phyloP scores from a whole-genome alignment of 441 rosid genomes.

The Metrosideros polymorpha region DNA sequence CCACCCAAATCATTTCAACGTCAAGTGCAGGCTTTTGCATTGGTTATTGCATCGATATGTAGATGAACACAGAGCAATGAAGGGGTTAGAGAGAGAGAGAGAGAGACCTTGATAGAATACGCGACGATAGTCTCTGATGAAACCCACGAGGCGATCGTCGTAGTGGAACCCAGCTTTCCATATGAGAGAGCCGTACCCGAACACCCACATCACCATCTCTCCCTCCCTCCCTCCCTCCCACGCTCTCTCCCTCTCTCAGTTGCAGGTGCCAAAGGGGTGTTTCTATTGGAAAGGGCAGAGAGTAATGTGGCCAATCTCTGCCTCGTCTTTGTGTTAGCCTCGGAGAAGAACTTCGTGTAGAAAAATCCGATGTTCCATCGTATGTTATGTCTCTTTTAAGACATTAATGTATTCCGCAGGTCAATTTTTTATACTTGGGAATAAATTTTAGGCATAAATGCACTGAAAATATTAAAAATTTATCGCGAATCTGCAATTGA shows the following conservation, averaged over 20 bases:
- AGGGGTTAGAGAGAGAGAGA: background rate
- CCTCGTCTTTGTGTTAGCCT: background rate
- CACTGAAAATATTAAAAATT: too few relatives aligned
- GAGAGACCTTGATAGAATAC: slow-evolving; percentile 70
- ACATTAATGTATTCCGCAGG: background rate
- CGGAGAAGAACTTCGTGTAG: background rate
- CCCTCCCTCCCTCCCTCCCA: background rate
- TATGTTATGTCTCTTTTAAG: background rate
- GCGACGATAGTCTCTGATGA: slow-evolving; percentile 76
- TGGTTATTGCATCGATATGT: background rate
- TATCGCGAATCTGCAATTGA: too few relatives aligned
- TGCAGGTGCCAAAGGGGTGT: background rate
- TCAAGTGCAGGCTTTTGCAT: background rate
- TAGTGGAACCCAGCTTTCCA: slow-evolving; percentile 76
- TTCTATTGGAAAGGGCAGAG: background rate
- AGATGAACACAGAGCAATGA: background rate
- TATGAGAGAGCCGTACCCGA: slow-evolving; percentile 77
- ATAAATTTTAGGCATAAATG: too few relatives aligned
- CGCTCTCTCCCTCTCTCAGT: background rate
- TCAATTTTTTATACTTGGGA: too few relatives aligned
- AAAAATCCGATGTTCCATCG: background rate
- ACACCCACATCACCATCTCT: slow-evolving; percentile 82
- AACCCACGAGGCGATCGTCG: slow-evolving; percentile 72
- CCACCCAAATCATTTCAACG: background rate
- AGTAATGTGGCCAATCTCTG: background rate